Evolutionary conservation across 441 rosid genomes (phyloP), one percentile per base, ranked within the genome.

Genomic region (Mallotus japonicus): DNA sequence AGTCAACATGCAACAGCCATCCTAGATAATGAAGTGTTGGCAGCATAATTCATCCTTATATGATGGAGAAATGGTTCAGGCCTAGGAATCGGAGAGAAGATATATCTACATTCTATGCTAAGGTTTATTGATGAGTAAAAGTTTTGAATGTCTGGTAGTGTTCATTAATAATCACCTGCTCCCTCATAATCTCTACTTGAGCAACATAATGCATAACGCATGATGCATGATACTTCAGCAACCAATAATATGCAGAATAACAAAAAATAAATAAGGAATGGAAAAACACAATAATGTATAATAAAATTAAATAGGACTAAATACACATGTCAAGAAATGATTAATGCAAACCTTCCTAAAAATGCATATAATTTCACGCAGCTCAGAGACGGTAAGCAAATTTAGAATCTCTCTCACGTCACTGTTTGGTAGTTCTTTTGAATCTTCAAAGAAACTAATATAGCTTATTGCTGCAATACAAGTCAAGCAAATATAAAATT

Each of bases 371-470:
- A 94, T 88, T 72, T 87, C 93, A 71, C 83, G 90, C 70, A 92
- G 88, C 86, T 94, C 92, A 37, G 83, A 65, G 70, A 88, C 82
- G 2, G 80, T 81, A 47, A 94, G 93, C 75, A 86, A 73, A 78
- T 75, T 79, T 75, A 82, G 65, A 75, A 92, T 84, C 71, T 84
- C 87, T 80, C 76, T 80, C 79, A 90, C 66, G 51, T 74, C 82
- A 77, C 75, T 78, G 58, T 78, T 70, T 74, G 72, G 70, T 61
- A 90, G 75, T 67, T 82, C 85, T 61, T 79, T 80, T 42, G 76
- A 72, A 64, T 84, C 78, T 63, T 81, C 76, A 77, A 85, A 78
- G 66, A 73, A 72, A 74, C 61, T 71, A 56, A 88, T 49, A 71
- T 85, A 89, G 71, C 92, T 92, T 65, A 40, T 78, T 73, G 64